Percentiles rank a stretch among this genome's conserved stretches.
Conservation (phyloP, 1,284 basidiomycete genomes). For the Ganoderma leucocontextum region DNA sequence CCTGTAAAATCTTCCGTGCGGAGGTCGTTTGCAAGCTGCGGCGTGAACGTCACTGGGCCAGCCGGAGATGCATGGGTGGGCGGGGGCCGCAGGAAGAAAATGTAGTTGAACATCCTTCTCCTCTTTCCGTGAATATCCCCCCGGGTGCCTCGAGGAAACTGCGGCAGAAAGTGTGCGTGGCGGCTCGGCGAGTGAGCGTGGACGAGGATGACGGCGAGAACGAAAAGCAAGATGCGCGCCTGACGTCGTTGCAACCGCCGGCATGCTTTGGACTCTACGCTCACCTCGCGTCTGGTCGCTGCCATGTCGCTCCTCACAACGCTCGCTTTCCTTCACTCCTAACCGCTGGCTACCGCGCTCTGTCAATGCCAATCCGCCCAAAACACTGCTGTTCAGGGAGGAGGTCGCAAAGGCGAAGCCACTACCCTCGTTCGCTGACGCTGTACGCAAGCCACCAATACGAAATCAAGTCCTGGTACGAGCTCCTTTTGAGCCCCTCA, state of each 20-base stretch:
- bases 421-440: conserved; percentile 46
- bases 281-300: conserved; percentile 31
- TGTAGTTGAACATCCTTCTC: conserved; percentile 73
- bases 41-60: conserved; percentile 62
- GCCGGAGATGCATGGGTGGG: conserved; percentile 54
- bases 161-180: conserved; percentile 21
- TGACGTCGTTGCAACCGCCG: conserved; percentile 14
- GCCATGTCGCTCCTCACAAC: conserved; percentile 28
- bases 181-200: conserved; percentile 20
- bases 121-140: neutral
- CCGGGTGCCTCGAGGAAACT: neutral
- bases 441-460: conserved; percentile 46
- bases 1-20: conserved; percentile 68
- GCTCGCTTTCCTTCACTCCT: conserved; percentile 36
- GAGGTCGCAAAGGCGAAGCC: conserved; percentile 37
- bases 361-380: conserved; percentile 14
- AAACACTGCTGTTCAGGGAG: conserved; percentile 37
- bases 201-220: conserved; percentile 18
- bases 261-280: conserved; percentile 40
- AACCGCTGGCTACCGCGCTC: conserved; percentile 30
- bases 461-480: conserved; percentile 51
- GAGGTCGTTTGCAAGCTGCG: conserved; percentile 83
- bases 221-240: conserved; percentile 28
- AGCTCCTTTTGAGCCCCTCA: conserved; percentile 3
- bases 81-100: conserved; percentile 82